Evolutionary conservation across 2,329 filamentous ascomycete genomes (phyloP).

Genomic region (Sporothrix pseudoabietina): DNA sequence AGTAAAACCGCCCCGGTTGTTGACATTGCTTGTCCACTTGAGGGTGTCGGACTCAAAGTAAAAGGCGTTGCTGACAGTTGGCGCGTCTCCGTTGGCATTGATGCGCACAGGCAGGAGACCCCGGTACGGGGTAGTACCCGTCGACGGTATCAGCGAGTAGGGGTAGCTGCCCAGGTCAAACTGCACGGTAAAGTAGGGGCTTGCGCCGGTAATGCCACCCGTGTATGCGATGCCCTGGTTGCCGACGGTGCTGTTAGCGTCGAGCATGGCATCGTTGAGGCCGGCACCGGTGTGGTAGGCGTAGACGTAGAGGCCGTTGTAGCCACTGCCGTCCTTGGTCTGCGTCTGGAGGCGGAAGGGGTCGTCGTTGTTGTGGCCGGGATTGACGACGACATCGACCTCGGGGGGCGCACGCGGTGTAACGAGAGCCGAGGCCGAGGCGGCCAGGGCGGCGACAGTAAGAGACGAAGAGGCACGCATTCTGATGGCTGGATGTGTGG

Average conservation of each 20-base stretch:
- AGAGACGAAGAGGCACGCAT: neutral
- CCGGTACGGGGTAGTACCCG: neutral
- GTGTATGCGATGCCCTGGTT: neutral
- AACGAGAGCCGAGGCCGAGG: neutral
- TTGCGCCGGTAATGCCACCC: neutral
- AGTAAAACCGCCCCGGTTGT: conserved; percentile 1
- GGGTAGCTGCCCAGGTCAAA: conserved; percentile 20
- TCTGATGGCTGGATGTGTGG: neutral
- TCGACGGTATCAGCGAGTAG: conserved; percentile 19
- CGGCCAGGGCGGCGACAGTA: neutral
- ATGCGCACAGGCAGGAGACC: conserved; percentile 22
- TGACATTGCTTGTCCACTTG: conserved; percentile 28
- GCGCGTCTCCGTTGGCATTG: neutral
- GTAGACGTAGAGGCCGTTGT: conserved; percentile 28
- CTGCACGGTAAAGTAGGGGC: conserved; percentile 13
- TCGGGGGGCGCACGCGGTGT: neutral
- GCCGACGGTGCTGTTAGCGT: neutral
- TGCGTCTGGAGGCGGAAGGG: conserved; percentile 17
- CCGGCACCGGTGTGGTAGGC: conserved; percentile 30
- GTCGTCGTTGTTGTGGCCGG: neutral
- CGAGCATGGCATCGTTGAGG: conserved; percentile 30
- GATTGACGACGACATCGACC: neutral
- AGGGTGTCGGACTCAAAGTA: conserved; percentile 20
- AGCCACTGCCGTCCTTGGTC: conserved; percentile 1
- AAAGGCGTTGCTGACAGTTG: conserved; percentile 23